Percentiles rank a stretch among this genome's conserved stretches.
Conservation (phyloP, 2,329 filamentous ascomycete genomes). For the Colletotrichum noveboracense region DNA sequence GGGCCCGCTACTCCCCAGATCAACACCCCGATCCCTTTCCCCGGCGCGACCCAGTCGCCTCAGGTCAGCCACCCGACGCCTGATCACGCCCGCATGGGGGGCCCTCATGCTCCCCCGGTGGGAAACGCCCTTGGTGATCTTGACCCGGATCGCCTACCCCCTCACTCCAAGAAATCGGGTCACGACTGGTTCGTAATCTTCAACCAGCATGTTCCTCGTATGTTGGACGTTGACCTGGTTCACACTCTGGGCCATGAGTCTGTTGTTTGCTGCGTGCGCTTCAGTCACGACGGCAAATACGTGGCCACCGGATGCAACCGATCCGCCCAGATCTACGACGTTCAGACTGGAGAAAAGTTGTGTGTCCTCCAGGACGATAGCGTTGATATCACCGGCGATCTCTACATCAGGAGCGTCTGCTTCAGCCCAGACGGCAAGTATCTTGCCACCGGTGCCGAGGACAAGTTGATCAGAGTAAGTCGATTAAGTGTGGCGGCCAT, state of each 20-base stretch:
- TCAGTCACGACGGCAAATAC: conserved; percentile 94
- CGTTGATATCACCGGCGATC: conserved; percentile 85
- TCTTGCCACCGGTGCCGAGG: conserved; percentile 93
- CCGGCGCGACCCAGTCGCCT: conserved; percentile 81
- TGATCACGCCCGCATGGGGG: conserved; percentile 63
- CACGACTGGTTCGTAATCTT: conserved; percentile 97
- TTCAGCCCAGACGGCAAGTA: conserved; percentile 97
- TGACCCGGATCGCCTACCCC: conserved; percentile 83
- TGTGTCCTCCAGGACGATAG: conserved; percentile 89
- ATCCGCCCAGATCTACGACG: conserved; percentile 99
- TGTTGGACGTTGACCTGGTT: conserved; percentile 90
- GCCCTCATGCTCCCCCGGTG: conserved; percentile 45
- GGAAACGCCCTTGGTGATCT: conserved; percentile 80
- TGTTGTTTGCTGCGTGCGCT: conserved; percentile 97
- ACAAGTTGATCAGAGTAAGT: conserved; percentile 92
- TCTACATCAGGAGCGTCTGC: conserved; percentile 97
- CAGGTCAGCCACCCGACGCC: conserved; percentile 85
- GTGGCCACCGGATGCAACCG: conserved; percentile 97
- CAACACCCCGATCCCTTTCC: conserved; percentile 85
- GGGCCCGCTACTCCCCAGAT: conserved; percentile 91
- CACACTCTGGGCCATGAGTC: conserved; percentile 94
- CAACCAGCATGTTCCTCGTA: conserved; percentile 88
- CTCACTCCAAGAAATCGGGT: conserved; percentile 87
- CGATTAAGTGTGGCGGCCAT: not conserved
- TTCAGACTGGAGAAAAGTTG: conserved; percentile 83